Evolutionary conservation across 2,329 filamentous ascomycete species (phyloP).

Genomic region (Triangularia setosa): DNA sequence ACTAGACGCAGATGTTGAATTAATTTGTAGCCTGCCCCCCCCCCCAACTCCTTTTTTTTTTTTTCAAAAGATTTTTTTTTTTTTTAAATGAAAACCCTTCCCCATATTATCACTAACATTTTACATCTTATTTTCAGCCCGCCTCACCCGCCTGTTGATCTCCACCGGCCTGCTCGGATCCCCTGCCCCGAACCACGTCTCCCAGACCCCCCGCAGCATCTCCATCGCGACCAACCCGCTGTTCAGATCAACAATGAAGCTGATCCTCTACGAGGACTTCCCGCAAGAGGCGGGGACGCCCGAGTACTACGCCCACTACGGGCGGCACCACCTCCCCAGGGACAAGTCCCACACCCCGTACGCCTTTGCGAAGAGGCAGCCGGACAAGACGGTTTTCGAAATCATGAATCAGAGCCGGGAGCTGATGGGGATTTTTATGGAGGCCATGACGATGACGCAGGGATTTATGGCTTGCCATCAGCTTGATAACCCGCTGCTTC

Average conservation of each 20-base stretch:
- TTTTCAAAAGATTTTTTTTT: too few relatives aligned
- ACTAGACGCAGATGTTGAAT: background rate
- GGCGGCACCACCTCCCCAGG: constrained; percentile 20
- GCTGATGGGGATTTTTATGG: constrained; percentile 22
- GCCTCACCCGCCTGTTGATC: background rate
- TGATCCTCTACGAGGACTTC: background rate
- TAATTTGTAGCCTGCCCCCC: background rate
- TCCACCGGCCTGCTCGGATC: background rate
- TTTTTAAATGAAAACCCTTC: too few relatives aligned
- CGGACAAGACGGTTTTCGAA: constrained; percentile 24
- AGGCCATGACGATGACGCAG: constrained; percentile 25
- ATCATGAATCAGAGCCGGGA: constrained; percentile 19
- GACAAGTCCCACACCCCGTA: constrained; percentile 21
- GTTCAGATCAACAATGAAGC: background rate
- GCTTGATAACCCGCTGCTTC: background rate
- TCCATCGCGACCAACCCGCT: background rate
- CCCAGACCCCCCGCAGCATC: background rate
- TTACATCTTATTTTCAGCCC: too few relatives aligned
- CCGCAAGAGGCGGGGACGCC: background rate
- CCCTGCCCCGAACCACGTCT: background rate
- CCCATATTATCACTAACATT: too few relatives aligned
- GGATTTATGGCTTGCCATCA: constrained; percentile 21
- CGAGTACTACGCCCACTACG: constrained; percentile 27
- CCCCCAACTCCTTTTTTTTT: background rate
- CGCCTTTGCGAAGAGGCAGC: constrained; percentile 23